Evolutionary conservation across 805 yeast species (phyloP), one percentile per base, ranked within the genome.

Genomic region (Hemisphaericaspora nanyangensis): DNA sequence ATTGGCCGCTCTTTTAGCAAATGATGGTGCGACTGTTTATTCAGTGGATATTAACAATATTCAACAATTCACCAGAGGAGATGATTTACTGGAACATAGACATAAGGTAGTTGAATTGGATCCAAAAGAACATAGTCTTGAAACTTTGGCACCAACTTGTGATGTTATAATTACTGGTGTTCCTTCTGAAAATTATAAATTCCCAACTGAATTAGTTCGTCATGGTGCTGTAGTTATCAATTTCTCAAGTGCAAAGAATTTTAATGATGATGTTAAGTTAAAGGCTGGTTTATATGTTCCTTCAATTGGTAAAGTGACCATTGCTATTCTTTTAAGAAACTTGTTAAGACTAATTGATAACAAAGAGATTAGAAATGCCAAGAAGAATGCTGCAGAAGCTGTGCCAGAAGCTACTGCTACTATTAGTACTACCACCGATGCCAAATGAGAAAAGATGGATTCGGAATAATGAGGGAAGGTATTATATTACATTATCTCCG

Each of bases 141-240:
- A 83, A 49, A 76, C 80, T 39, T 77, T 84, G 19, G 83, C 91
- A 2, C 70, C 75, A 24, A 72, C 68, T 32, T 87, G 96, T 10
- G 99, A 93, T 59, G 96, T 93, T 15, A 79, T 93, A 38, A 85
- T 93, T 48, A 93, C 99, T 2, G 99, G 99, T 38, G 99, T 93
- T 6, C 99, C 99, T 4, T 74, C 85, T 2, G 78, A 82, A 22
- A 51, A 56, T 29, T 93, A 91, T 68, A 89, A 88, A 64, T 89
- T 91, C 63, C 96, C 96, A 17, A 75, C 86, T 3, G 83, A 83
- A 44, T 74, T 73, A 48, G 79, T 91, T 40, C 79, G 81, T 54
- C 79, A 88, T 49, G 99, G 99, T 35, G 88, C 98, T 15, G 86
- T 85, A 12, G 86, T 88, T 54, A 80, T 93, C 43, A 93, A 93